Conservation (phyloP, 2,329 filamentous ascomycete species). For the Xylaria sp. region DNA sequence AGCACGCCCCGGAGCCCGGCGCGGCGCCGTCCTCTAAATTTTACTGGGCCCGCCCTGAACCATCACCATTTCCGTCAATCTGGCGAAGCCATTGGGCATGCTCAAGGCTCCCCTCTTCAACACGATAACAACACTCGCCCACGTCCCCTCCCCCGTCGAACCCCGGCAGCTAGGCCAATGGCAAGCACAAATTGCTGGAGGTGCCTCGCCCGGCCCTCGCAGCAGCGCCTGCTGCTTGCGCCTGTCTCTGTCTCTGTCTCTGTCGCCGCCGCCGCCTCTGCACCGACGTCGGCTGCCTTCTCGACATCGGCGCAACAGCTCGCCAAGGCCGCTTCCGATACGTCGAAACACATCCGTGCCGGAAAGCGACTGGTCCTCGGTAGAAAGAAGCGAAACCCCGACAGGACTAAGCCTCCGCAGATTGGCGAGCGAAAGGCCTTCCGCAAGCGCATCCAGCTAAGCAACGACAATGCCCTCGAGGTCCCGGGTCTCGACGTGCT, state of each 20-base stretch:
- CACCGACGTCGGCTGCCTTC: slow-evolving; percentile 46
- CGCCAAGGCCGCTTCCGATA: slow-evolving; percentile 23
- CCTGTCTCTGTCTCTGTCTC: slow-evolving; percentile 37
- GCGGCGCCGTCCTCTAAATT: slow-evolving; percentile 32
- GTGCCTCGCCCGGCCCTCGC: slow-evolving; percentile 62
- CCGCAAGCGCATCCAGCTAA: slow-evolving; percentile 89
- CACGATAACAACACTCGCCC: background rate
- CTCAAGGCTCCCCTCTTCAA: slow-evolving; percentile 6
- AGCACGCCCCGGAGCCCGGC: background rate
- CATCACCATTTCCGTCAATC: slow-evolving; percentile 15
- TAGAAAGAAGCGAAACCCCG: slow-evolving; percentile 64
- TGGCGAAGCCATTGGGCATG: slow-evolving; percentile 23
- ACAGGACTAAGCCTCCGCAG: slow-evolving; percentile 65
- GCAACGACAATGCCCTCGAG: slow-evolving; percentile 90
- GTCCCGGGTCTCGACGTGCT: slow-evolving; percentile 75
- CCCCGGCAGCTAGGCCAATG: slow-evolving; percentile 53
- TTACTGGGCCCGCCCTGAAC: slow-evolving; percentile 31
- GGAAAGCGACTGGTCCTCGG: slow-evolving; percentile 56
- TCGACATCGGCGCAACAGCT: slow-evolving; percentile 42
- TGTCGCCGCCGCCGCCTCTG: slow-evolving; percentile 43
- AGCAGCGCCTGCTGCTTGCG: slow-evolving; percentile 44
- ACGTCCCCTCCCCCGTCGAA: background rate
- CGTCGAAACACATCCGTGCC: slow-evolving; percentile 39
- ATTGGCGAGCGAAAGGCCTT: slow-evolving; percentile 87
- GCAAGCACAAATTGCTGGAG: slow-evolving; percentile 67